phyloP scores from a whole-genome alignment of 345 rosid genomes.

The Lepidium sativum region DNA sequence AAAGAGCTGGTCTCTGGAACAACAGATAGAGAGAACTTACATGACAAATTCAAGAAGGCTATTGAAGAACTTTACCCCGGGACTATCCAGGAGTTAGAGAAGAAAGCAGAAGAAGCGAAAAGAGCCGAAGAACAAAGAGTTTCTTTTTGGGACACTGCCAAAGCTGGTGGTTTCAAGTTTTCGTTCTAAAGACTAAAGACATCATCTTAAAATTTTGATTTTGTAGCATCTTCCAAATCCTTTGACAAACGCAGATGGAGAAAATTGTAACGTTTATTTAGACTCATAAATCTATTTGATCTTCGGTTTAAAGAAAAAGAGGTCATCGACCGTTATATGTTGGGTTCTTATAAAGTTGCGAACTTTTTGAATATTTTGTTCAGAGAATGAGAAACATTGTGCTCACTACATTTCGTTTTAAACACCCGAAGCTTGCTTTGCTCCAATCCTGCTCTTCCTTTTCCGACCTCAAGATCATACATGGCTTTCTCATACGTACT shows the following conservation, averaged over 20 bases:
- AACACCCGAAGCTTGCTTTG: constrained; percentile 47
- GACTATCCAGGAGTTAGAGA: constrained; percentile 41
- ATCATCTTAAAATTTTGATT: background rate
- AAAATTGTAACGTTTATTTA: background rate
- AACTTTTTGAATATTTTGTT: background rate
- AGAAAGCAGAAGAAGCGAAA: constrained; percentile 54
- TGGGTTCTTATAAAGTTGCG: background rate
- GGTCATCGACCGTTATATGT: constrained; percentile 2
- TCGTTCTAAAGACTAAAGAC: constrained; percentile 33
- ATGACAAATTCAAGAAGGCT: constrained; percentile 65
- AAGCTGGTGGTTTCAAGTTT: constrained; percentile 75
- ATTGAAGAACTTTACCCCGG: constrained; percentile 58
- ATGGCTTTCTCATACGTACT: constrained; percentile 57
- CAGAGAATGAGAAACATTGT: constrained; percentile 33
- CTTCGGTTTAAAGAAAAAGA: background rate
- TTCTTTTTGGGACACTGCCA: constrained; percentile 82
- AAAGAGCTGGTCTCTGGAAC: constrained; percentile 82
- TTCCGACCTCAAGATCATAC: constrained; percentile 51
- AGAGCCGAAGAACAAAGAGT: constrained; percentile 41
- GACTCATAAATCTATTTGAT: background rate
- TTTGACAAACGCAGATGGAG: background rate
- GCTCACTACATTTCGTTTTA: constrained; percentile 36
- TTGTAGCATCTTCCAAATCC: background rate
- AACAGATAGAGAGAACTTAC: constrained; percentile 63
- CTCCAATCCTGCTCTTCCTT: constrained; percentile 47